A percentile compares a stretch with the other conserved stretches of the same genome.
phyloP scores from a whole-genome alignment of 2,329 filamentous ascomycete genomes.

The Apiospora aurea region DNA sequence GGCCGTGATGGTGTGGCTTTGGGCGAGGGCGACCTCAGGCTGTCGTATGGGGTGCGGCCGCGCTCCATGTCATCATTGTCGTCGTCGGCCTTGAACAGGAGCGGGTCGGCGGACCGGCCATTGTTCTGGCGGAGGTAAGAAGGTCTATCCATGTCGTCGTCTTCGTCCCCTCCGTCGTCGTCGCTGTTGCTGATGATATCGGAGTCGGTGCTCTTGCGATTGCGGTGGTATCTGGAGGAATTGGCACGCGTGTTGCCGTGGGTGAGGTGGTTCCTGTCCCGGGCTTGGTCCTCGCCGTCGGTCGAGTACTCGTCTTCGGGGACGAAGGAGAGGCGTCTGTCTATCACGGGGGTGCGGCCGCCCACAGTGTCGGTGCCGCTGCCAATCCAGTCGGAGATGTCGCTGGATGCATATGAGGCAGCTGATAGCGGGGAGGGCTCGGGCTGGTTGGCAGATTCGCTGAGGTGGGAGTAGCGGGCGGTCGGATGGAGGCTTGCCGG shows the following conservation, averaged over 20 bases:
- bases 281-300: constrained; percentile 25
- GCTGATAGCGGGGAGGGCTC: constrained; percentile 35
- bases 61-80: constrained; percentile 39
- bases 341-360: constrained; percentile 35
- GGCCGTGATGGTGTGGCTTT: constrained; percentile 44
- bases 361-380: constrained; percentile 38
- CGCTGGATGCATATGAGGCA: constrained; percentile 36
- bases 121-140: constrained; percentile 54
- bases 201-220: constrained; percentile 31
- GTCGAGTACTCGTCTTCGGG: constrained; percentile 33
- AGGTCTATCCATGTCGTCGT: constrained; percentile 48
- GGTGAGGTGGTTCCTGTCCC: background rate
- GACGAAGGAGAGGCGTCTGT: constrained; percentile 33
- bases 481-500: constrained; percentile 31
- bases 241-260: constrained; percentile 12
- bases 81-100: constrained; percentile 46
- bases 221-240: background rate
- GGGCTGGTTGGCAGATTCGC: constrained; percentile 20
- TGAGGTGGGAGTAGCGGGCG: constrained; percentile 31
- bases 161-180: constrained; percentile 45
- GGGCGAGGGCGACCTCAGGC: constrained; percentile 38
- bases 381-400: constrained; percentile 38
- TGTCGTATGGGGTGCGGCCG: constrained; percentile 36
- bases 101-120: constrained; percentile 52
- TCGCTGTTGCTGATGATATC: constrained; percentile 31